Evolutionary conservation across 176 grass and related monocot genomes (phyloP).

Genomic region (Musa itinerans): DNA sequence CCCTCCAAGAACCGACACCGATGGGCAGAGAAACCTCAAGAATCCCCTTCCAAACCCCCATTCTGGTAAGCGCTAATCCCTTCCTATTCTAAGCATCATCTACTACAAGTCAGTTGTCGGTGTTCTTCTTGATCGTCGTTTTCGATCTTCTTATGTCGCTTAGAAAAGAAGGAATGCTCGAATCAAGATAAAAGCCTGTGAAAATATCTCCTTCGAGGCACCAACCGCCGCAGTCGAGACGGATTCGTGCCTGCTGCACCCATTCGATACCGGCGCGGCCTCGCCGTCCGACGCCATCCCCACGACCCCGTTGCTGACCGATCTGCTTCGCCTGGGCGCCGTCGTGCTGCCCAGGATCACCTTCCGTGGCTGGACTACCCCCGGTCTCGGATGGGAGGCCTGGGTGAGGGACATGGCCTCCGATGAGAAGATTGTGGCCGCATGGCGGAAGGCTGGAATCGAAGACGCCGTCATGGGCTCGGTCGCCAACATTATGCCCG

Average conservation of each 20-base stretch:
- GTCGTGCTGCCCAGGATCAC: neutral
- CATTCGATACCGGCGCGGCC: neutral
- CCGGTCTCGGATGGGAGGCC: neutral
- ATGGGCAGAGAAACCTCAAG: neutral
- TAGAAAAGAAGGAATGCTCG: neutral
- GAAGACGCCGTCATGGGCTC: conserved; percentile 8
- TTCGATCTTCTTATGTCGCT: neutral
- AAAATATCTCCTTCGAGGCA: neutral
- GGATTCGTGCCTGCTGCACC: neutral
- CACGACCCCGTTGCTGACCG: conserved; percentile 1
- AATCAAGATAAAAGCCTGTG: neutral
- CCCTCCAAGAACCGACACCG: neutral
- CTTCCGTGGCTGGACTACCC: neutral
- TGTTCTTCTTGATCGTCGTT: neutral
- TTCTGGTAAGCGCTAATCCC: neutral
- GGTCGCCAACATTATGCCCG: neutral
- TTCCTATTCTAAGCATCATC: neutral
- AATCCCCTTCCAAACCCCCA: neutral
- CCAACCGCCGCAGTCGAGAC: neutral
- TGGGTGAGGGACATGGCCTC: neutral
- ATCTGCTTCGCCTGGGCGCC: neutral
- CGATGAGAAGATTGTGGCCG: neutral
- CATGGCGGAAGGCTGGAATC: neutral
- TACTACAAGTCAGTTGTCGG: neutral
- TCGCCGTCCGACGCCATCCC: neutral